Conservation (phyloP, 169 alveolate genomes). For the Theileria parva region DNA sequence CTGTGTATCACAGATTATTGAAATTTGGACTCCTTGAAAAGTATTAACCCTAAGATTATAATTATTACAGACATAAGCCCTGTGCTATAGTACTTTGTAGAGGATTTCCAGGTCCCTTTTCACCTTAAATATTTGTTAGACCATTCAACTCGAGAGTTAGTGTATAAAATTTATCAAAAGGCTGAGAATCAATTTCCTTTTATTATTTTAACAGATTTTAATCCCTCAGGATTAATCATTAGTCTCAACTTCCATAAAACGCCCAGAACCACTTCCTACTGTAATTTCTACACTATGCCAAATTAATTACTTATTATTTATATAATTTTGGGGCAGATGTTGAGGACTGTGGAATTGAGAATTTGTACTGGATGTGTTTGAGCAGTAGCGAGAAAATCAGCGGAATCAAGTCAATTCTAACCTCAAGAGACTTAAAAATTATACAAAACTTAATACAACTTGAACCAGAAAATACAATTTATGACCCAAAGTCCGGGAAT, state of each 20-base stretch:
- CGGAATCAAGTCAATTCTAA: not conserved
- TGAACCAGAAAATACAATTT: not conserved
- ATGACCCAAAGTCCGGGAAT: not conserved
- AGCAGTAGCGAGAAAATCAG: not conserved
- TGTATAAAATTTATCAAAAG: constrained; percentile 11
- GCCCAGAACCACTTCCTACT: constrained; percentile 11
- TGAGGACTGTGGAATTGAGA: not conserved
- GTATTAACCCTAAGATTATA: not conserved
- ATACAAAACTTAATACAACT: not conserved
- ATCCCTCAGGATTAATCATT: constrained; percentile 22
- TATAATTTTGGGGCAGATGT: not conserved
- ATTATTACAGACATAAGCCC: constrained; percentile 21
- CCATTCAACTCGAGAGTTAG: constrained; percentile 11
- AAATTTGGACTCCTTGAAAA: constrained; percentile 44
- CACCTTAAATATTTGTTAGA: constrained; percentile 8
- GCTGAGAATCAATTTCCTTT: constrained; percentile 15
- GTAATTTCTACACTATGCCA: not conserved
- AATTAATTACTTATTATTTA: too few species aligned
- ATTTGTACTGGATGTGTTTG: not conserved
- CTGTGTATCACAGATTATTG: constrained; percentile 56
- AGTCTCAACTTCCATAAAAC: constrained; percentile 16
- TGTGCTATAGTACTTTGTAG: constrained; percentile 30
- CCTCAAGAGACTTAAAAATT: not conserved
- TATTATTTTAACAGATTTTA: constrained; percentile 29
- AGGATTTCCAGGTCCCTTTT: constrained; percentile 40